Percentiles rank a stretch among this genome's conserved stretches.
Evolutionary conservation across 106 monocot genomes (phyloP).

Genomic region (Acorus gramineus): DNA sequence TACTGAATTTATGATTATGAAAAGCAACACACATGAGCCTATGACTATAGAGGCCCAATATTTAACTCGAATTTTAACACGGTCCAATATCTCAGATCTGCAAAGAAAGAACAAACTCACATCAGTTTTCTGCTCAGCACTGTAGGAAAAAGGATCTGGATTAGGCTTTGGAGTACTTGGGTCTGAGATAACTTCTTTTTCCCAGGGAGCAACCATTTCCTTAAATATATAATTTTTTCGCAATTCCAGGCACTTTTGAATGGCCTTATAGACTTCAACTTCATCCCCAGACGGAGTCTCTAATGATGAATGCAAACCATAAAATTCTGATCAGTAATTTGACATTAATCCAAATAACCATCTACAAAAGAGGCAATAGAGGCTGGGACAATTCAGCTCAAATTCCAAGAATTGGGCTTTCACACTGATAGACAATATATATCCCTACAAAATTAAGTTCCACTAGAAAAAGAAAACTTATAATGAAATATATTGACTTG

Average conservation of each 20-base stretch:
- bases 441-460: too few relatives aligned
- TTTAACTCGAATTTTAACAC: not conserved
- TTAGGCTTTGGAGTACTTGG: slow-evolving; percentile 93
- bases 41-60: too few relatives aligned
- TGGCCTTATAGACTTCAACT: slow-evolving; percentile 74
- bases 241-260: slow-evolving; percentile 82
- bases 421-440: too few relatives aligned
- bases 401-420: too few relatives aligned
- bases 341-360: too few relatives aligned
- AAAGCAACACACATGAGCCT: too few relatives aligned
- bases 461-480: too few relatives aligned
- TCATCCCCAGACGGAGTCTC: slow-evolving; percentile 79
- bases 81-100: not conserved
- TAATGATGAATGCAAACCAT: slow-evolving; percentile 16
- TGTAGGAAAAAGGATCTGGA: slow-evolving; percentile 73
- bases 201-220: slow-evolving; percentile 86
- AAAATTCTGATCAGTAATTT: too few relatives aligned
- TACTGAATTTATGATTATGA: too few relatives aligned
- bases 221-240: slow-evolving; percentile 67
- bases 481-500: too few relatives aligned
- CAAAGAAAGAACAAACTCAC: slow-evolving; percentile 27
- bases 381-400: too few relatives aligned
- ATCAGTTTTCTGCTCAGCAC: slow-evolving; percentile 61
- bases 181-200: slow-evolving; percentile 93
- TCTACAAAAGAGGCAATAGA: too few relatives aligned